Evolutionary conservation across 1,139 yeast species (phyloP).

Genomic region (Zygoascus meyerae): DNA sequence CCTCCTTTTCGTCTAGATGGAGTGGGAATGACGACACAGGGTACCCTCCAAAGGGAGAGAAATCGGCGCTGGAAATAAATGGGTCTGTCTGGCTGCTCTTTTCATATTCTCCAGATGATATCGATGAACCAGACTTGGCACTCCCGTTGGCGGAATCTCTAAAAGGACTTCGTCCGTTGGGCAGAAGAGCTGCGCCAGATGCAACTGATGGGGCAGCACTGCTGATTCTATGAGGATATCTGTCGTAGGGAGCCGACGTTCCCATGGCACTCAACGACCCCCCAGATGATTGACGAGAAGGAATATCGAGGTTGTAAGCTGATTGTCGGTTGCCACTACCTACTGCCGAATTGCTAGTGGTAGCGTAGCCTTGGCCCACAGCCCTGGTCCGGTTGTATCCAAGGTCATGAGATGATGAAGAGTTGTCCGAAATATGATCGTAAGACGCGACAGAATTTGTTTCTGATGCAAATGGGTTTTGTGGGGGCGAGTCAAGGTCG

Average conservation of each 20-base stretch:
- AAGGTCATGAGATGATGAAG: conserved; percentile 9
- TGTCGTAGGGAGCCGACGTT: conserved; percentile 33
- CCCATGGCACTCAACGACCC: conserved; percentile 24
- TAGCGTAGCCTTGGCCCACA: too few species aligned
- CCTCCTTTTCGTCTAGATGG: conserved; percentile 81
- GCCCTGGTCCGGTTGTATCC: conserved; percentile 1
- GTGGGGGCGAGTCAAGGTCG: conserved; percentile 20
- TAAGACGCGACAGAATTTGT: conserved; percentile 22
- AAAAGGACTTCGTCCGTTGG: conserved; percentile 13
- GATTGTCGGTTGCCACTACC: background rate
- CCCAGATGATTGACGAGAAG: conserved; percentile 19
- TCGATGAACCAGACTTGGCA: conserved; percentile 25
- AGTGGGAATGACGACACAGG: conserved; percentile 86
- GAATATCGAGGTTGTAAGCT: conserved; percentile 11
- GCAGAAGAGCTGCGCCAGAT: conserved; percentile 23
- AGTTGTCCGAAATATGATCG: conserved; percentile 11
- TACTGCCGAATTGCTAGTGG: too few species aligned
- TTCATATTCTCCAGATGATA: conserved; percentile 23
- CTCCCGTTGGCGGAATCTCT: conserved; percentile 28
- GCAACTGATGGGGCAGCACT: conserved; percentile 29
- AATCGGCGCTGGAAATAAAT: conserved; percentile 36
- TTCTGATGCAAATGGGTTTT: conserved; percentile 29
- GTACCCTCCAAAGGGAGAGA: conserved; percentile 88
- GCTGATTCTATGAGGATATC: conserved; percentile 35
- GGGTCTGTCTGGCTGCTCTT: conserved; percentile 24